phyloP scores from a whole-genome alignment of 176 grass and related monocot genomes.

The Rhynchospora pubera region DNA sequence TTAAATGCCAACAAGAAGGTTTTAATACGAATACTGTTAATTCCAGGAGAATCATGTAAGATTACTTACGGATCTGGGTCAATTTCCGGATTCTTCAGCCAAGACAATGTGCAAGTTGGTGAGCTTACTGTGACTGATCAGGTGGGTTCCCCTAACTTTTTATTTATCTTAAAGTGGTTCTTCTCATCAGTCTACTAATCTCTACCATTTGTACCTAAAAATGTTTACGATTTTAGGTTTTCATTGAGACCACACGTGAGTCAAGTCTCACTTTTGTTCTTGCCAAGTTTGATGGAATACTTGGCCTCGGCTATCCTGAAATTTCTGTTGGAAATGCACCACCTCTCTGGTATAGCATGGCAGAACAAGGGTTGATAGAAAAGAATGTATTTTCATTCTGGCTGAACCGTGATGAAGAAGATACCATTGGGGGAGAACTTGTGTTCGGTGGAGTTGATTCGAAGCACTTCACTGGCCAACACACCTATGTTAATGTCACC shows the following conservation, averaged over 20 bases:
- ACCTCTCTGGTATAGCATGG: conserved; percentile 83
- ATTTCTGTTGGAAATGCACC: conserved; percentile 70
- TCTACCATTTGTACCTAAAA: neutral
- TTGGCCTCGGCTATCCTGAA: conserved; percentile 88
- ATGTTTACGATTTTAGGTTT: conserved; percentile 39
- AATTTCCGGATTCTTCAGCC: conserved; percentile 84
- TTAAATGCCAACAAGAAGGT: neutral
- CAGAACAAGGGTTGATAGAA: conserved; percentile 55
- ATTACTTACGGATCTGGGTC: conserved; percentile 82
- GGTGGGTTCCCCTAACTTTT: conserved; percentile 23
- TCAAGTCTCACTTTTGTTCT: conserved; percentile 47
- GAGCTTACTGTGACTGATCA: conserved; percentile 61
- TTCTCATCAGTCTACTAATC: neutral
- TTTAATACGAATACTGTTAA: neutral
- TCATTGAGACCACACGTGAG: conserved; percentile 81
- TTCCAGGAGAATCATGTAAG: conserved; percentile 65
- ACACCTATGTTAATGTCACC: conserved; percentile 83
- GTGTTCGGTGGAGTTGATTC: conserved; percentile 77
- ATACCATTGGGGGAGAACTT: conserved; percentile 55
- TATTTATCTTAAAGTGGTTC: neutral
- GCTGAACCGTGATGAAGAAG: conserved; percentile 63
- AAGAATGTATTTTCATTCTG: conserved; percentile 85
- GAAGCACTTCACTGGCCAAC: conserved; percentile 60
- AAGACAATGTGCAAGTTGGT: conserved; percentile 70
- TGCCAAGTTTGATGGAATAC: conserved; percentile 90